Base-by-base conservation (phyloP, 176 grass and related monocot genomes). In the Saccharum spontaneum region DNA sequence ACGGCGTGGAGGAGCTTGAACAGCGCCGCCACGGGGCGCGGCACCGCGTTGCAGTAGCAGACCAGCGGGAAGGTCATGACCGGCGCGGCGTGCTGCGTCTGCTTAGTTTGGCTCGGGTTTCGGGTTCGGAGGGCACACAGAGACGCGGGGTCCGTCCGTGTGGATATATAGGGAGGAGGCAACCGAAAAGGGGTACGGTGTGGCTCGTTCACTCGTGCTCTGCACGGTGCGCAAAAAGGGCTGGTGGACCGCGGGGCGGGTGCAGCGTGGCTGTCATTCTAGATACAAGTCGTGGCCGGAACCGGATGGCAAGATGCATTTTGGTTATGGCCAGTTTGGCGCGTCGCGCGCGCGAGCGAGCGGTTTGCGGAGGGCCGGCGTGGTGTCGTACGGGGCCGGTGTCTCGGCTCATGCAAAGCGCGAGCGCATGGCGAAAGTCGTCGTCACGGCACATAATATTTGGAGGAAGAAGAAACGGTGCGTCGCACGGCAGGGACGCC, bases 31-130 rank as follows among this genome's bases (percentile, higher is more conserved):
- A 98, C 59, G n/a, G 90, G 88, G 8, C 83, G 55, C 8, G 97
- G 93, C n/a, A 94, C 69, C 54, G 81, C 78, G 5, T 84, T 22
- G 77, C 91, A 90, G 88, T 82, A 92, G 88, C 71, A 87, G 44
- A 87, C 88, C 74, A 98, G 74, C 71, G 90, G 97, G 62, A 95
- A 87, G 0, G 89, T 90, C 97, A 98, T 98, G 44, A 33, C 31
- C 31, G 31, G 16, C 33, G 55, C 39, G 69, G 8, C 26, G 38
- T 26, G 82, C 43, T 8, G 60, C 45, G 64, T 37, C 0, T 63
- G 3, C 4, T 38, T 36, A 11, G 2, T 37, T 37, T 37, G 43
- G 30, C 55, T 66, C 4, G n/a, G 23, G 14, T 61, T 3, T 46
- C 6, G n/a, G n/a, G 3, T 10, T 10, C n/a, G 57, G 55, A 8